These are phyloP conservation scores for Wickerhamiella parazyma DNA, from an alignment of 805 yeast species.

Conservation along the genomic window DNA sequence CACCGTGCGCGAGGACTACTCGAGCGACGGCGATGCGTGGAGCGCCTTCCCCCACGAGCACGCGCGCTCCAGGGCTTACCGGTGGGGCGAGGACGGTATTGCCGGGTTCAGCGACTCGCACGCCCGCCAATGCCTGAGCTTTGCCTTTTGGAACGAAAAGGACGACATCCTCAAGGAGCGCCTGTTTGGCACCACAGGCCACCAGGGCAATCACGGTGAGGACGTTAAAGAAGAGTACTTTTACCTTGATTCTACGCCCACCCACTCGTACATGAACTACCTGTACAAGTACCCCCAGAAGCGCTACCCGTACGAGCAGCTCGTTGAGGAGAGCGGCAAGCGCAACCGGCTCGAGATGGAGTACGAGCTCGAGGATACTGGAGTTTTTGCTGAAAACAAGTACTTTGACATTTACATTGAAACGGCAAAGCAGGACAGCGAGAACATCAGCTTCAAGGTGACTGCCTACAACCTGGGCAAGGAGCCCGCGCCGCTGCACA, in stretches of 20 bases:
- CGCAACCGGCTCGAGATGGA: conserved; percentile 58
- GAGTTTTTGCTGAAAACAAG: conserved; percentile 44
- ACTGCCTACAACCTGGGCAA: conserved; percentile 79
- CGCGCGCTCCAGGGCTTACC: conserved; percentile 61
- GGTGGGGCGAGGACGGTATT: conserved; percentile 95
- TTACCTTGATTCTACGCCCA: conserved; percentile 81
- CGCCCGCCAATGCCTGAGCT: conserved; percentile 58
- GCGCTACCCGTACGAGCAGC: conserved; percentile 66
- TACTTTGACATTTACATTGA: conserved; percentile 84
- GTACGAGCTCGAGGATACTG: conserved; percentile 73
- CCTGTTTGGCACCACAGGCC: conserved; percentile 77
- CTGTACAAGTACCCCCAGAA: conserved; percentile 85
- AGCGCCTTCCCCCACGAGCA: conserved; percentile 74
- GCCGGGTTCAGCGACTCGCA: conserved; percentile 82
- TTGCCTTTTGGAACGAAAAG: conserved; percentile 85
- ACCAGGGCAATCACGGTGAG: conserved; percentile 92
- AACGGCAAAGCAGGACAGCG: conserved; percentile 76
- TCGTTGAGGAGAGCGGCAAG: conserved; percentile 51
- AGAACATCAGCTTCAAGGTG: conserved; percentile 66
- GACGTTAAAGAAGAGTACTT: conserved; percentile 61
- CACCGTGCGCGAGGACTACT: conserved; percentile 65
- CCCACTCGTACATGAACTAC: conserved; percentile 85
- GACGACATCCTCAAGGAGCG: conserved; percentile 78
- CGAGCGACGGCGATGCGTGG: conserved; percentile 84
- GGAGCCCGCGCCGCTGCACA: conserved; percentile 76